Conservation (phyloP, 1,284 basidiomycete species). For the Xerocomus subilludens region DNA sequence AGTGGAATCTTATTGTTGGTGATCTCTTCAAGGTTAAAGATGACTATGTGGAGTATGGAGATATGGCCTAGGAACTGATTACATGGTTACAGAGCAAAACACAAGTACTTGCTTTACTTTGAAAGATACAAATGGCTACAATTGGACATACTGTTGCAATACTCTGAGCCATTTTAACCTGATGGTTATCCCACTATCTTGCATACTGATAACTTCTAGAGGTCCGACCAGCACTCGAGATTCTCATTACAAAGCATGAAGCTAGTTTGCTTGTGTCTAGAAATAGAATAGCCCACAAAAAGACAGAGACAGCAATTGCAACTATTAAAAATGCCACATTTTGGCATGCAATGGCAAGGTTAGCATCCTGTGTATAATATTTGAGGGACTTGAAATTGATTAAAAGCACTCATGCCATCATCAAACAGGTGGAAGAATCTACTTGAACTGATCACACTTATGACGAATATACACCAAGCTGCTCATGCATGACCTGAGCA, state of each 20-base stretch:
- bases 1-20: conserved; percentile 18
- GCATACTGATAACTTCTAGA: too few relatives aligned
- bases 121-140: conserved; percentile 29
- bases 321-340: too few relatives aligned
- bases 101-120: conserved; percentile 39
- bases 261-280: too few relatives aligned
- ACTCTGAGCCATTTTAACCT: conserved; percentile 44
- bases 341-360: too few relatives aligned
- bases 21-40: conserved; percentile 15
- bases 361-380: too few relatives aligned
- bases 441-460: conserved; percentile 26
- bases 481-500: conserved; percentile 21
- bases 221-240: too few relatives aligned
- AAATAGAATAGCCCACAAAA: too few relatives aligned
- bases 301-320: too few relatives aligned
- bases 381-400: too few relatives aligned
- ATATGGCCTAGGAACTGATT: conserved; percentile 45
- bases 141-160: conserved; percentile 20
- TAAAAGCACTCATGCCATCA: too few relatives aligned
- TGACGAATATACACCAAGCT: conserved; percentile 26
- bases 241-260: too few relatives aligned
- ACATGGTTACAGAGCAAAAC: conserved; percentile 49
- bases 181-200: too few relatives aligned
- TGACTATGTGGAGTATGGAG: conserved; percentile 3
- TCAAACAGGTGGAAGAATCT: conserved; percentile 26